A percentile compares a stretch with the other conserved stretches of the same genome.
Evolutionary conservation across 352 stramenopile genomes (phyloP).

Genomic region (Globisporangium paddicum): DNA sequence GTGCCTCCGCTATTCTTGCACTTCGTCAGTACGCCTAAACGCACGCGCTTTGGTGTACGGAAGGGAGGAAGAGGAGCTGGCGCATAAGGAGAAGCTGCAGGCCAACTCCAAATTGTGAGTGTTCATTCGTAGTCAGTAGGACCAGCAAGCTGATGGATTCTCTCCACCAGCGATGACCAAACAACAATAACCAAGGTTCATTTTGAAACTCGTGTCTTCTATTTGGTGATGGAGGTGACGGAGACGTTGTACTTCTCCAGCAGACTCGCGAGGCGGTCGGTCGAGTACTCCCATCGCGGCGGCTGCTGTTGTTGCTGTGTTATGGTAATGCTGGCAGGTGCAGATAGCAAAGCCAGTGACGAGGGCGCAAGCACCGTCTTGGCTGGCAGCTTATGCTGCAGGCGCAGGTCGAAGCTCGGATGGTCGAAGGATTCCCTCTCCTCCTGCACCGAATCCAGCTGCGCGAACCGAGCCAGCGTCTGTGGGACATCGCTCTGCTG

Average conservation of each 20-base stretch:
- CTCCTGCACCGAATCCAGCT: constrained; percentile 21
- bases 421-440: neutral
- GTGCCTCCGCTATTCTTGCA: neutral
- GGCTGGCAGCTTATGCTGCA: constrained; percentile 23
- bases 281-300: constrained; percentile 44
- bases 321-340: neutral
- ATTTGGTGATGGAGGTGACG: constrained; percentile 15
- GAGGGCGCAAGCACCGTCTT: constrained; percentile 2
- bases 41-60: neutral
- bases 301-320: neutral
- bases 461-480: constrained; percentile 6
- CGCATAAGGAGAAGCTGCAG: neutral
- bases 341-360: neutral
- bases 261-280: constrained; percentile 47
- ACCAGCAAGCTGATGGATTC: neutral
- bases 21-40: constrained; percentile 1
- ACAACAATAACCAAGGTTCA: neutral
- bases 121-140: neutral
- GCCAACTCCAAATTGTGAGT: constrained; percentile 6
- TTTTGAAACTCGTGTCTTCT: neutral
- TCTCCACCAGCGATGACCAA: neutral
- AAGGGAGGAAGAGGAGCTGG: neutral
- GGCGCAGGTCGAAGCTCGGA: constrained; percentile 1
- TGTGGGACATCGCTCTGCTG: neutral
- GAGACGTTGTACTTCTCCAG: constrained; percentile 70